These are phyloP conservation scores for Melocanna baccifera DNA, from an alignment of 176 grass and related monocot species.

Conservation along the genomic window DNA sequence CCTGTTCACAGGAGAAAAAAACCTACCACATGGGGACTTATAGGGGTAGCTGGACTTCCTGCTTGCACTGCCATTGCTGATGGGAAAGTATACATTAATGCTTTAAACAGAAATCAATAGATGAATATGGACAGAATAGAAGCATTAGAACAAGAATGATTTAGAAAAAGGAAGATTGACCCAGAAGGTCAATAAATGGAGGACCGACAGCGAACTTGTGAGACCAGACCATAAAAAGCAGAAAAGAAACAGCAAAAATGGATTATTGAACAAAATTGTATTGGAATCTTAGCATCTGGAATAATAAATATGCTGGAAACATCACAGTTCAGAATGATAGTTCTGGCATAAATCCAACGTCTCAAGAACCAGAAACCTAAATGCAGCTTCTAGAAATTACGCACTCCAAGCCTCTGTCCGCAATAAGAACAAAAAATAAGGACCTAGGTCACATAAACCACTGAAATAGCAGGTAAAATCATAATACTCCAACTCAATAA, in stretches of 20 bases:
- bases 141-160: neutral
- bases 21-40: slow-evolving; percentile 63
- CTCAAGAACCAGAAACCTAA: neutral
- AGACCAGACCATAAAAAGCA: neutral
- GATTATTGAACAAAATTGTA: neutral
- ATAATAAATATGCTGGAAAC: neutral
- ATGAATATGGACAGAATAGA: neutral
- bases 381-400: neutral
- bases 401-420: neutral
- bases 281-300: neutral
- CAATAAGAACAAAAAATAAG: neutral
- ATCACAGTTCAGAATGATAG: neutral
- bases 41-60: slow-evolving; percentile 14
- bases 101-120: neutral
- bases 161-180: neutral
- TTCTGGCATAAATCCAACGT: neutral
- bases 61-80: slow-evolving; percentile 62
- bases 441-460: neutral
- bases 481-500: neutral
- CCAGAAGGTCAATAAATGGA: neutral
- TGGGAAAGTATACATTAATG: slow-evolving; percentile 1
- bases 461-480: neutral
- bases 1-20: neutral
- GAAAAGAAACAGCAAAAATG: neutral
- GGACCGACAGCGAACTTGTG: neutral